These are phyloP conservation scores for Diaporthe citrichinensis DNA, from an alignment of 2,329 filamentous ascomycete species.

Conservation along the genomic window DNA sequence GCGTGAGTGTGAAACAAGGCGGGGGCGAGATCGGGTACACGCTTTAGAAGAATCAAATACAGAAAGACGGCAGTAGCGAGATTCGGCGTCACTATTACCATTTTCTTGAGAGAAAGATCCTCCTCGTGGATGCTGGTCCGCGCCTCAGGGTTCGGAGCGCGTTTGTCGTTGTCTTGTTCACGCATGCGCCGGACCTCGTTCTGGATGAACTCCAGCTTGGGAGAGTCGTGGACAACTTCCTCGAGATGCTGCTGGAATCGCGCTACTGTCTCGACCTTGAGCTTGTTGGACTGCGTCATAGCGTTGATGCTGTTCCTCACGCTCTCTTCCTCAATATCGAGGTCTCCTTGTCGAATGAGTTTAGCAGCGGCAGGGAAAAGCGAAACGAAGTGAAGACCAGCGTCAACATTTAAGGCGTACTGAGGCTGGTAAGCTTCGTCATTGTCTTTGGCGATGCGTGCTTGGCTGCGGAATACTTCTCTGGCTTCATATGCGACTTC, in stretches of 20 bases:
- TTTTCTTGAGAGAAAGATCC: neutral
- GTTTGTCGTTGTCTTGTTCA: neutral
- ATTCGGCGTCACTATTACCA: neutral
- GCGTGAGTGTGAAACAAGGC: neutral
- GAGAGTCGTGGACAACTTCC: neutral
- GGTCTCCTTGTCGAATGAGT: neutral
- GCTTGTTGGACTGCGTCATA: neutral
- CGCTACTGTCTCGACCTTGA: neutral
- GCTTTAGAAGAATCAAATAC: neutral
- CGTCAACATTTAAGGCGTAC: neutral
- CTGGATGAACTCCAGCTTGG: neutral
- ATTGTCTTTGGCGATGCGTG: fast-evolving
- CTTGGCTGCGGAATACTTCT: neutral
- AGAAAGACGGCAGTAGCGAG: neutral
- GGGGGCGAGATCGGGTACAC: neutral
- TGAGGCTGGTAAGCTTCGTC: neutral
- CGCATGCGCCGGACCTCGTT: neutral
- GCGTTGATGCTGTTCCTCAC: neutral
- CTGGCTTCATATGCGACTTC: neutral
- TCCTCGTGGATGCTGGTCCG: neutral
- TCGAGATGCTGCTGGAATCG: neutral
- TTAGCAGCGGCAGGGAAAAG: neutral
- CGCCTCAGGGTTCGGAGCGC: neutral
- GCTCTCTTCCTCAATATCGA: neutral
- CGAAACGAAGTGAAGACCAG: neutral